Evolutionary conservation across 2,329 filamentous ascomycete genomes (phyloP).

Genomic region (Aspergillus tubingensis): DNA sequence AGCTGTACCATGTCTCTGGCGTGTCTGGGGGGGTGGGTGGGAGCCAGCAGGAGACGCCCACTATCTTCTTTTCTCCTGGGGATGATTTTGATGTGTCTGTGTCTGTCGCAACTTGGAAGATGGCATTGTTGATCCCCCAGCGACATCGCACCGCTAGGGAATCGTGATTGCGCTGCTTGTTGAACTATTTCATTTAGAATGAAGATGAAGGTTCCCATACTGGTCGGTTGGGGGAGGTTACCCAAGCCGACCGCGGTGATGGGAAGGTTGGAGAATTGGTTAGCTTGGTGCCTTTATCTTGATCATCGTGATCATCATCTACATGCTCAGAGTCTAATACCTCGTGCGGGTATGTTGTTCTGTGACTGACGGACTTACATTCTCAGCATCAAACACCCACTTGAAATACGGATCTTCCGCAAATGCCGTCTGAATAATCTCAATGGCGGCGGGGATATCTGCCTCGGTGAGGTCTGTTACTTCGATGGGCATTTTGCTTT

Average conservation of each 20-base stretch:
- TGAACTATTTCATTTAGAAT: constrained; percentile 51
- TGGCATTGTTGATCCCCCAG: constrained; percentile 72
- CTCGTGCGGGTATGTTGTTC: not conserved
- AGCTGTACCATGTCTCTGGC: constrained; percentile 64
- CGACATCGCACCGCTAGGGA: constrained; percentile 66
- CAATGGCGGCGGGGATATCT: constrained; percentile 65
- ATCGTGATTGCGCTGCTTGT: constrained; percentile 59
- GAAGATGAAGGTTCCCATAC: constrained; percentile 2
- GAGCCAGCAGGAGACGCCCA: constrained; percentile 77
- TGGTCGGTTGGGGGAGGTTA: not conserved
- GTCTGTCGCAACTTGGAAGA: constrained; percentile 72
- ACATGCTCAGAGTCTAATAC: not conserved
- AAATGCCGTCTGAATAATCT: constrained; percentile 67
- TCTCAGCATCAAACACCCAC: constrained; percentile 64
- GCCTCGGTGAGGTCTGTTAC: constrained; percentile 58
- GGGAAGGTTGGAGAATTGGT: constrained; percentile 12
- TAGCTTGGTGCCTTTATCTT: constrained; percentile 16
- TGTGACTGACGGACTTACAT: constrained; percentile 43
- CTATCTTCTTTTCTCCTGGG: constrained; percentile 35
- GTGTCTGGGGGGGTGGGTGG: constrained; percentile 53
- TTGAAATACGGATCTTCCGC: constrained; percentile 66
- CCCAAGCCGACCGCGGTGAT: constrained; percentile 21
- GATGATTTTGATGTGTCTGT: constrained; percentile 52
- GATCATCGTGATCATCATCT: not conserved
- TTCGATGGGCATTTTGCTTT: constrained; percentile 53